Evolutionary conservation across 2,329 filamentous ascomycete species (phyloP).

Genomic region (Aspergillus fumigatus): DNA sequence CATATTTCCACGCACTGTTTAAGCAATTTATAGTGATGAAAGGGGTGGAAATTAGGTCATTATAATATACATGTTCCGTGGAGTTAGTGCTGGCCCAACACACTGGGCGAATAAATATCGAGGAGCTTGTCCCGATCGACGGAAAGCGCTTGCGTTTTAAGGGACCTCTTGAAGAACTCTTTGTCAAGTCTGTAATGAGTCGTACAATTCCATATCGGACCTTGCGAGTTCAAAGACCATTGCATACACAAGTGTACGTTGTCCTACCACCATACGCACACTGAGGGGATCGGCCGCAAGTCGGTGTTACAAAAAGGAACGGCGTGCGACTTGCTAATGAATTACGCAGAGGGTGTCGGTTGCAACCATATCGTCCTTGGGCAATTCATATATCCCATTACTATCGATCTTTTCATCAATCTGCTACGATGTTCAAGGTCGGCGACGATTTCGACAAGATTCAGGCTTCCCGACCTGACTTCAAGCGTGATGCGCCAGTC

Average conservation of each 20-base stretch:
- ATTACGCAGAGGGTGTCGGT: neutral
- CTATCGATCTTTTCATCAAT: constrained; percentile 16
- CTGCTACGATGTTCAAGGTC: constrained; percentile 21
- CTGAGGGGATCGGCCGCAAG: neutral
- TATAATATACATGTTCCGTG: neutral
- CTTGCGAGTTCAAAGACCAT: neutral
- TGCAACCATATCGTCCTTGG: neutral
- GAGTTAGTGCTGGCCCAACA: constrained; percentile 1
- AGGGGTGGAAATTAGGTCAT: neutral
- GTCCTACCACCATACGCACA: neutral
- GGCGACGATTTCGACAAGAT: constrained; percentile 33
- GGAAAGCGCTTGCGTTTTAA: neutral
- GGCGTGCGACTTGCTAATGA: neutral
- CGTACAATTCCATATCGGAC: neutral
- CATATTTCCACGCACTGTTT: constrained; percentile 10
- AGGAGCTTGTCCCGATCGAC: neutral
- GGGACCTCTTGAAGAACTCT: neutral
- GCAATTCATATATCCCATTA: neutral
- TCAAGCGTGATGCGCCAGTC: constrained; percentile 28
- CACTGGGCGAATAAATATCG: neutral
- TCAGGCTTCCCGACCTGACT: constrained; percentile 41
- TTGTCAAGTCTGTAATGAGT: neutral
- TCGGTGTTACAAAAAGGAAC: neutral
- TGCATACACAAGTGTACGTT: neutral
- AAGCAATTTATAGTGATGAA: neutral